Percentiles rank a stretch among this genome's conserved stretches.
These are phyloP conservation scores for Ministeria vibrans DNA, from an alignment of 78 protist genomes.

Conservation along the genomic window DNA sequence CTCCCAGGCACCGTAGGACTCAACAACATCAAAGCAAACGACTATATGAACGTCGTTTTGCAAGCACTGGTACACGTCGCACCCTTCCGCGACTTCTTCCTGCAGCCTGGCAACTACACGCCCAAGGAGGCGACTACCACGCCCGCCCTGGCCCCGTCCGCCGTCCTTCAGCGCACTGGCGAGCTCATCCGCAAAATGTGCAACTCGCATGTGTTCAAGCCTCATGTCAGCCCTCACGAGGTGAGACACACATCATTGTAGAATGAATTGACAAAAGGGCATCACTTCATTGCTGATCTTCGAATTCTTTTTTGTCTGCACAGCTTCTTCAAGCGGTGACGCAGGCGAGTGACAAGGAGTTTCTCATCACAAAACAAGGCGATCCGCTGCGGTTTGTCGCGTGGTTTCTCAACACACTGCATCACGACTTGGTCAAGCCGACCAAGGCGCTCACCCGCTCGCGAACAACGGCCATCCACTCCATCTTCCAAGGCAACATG, in stretches of 20 bases:
- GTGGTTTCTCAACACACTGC: constrained; percentile 73
- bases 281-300: no score
- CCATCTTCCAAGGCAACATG: no score
- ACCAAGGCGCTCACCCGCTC: no score
- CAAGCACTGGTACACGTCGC: constrained; percentile 72
- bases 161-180: constrained; percentile 23
- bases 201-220: constrained; percentile 78
- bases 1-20: constrained; percentile 85
- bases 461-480: no score
- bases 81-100: constrained; percentile 69
- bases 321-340: constrained; percentile 31
- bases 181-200: constrained; percentile 79
- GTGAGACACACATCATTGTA: no score
- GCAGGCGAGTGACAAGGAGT: constrained; percentile 26
- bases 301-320: neutral
- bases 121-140: neutral
- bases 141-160: no score
- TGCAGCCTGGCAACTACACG: constrained; percentile 31
- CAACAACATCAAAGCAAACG: constrained; percentile 83
- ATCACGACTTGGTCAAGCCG: neutral
- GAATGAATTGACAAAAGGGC: no score
- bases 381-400: constrained; percentile 76
- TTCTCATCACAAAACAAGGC: constrained; percentile 39
- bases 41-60: constrained; percentile 80
- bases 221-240: constrained; percentile 84